These are phyloP conservation scores for Coniochaeta sp. DNA, from an alignment of 2,329 filamentous ascomycete genomes.

Conservation along the genomic window DNA sequence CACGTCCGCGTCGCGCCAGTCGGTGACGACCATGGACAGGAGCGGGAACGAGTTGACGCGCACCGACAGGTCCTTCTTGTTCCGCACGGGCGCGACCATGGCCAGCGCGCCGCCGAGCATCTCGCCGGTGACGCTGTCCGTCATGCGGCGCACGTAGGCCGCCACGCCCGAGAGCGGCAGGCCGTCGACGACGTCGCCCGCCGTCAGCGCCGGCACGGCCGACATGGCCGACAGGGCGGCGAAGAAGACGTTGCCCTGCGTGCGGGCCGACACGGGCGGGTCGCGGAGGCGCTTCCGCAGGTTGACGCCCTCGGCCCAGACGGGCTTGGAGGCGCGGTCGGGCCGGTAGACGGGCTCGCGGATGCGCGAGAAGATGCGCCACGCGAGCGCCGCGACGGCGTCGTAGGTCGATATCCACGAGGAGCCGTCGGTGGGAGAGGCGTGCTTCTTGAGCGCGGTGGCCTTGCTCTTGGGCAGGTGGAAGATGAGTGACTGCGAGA, in stretches of 20 bases:
- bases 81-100: constrained; percentile 24
- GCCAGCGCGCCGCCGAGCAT: constrained; percentile 20
- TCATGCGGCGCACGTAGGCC: constrained; percentile 27
- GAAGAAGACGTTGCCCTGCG: constrained; percentile 28
- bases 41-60: constrained; percentile 28
- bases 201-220: constrained; percentile 19
- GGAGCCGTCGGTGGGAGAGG: constrained; percentile 21
- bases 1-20: constrained; percentile 25
- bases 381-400: constrained; percentile 33
- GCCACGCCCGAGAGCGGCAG: constrained; percentile 27
- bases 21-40: constrained; percentile 25
- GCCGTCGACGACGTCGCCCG: constrained; percentile 23
- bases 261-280: constrained; percentile 23
- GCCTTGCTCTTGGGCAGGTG: constrained; percentile 37
- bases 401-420: constrained; percentile 39
- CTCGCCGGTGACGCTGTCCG: constrained; percentile 25
- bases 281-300: constrained; percentile 30
- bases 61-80: constrained; percentile 26
- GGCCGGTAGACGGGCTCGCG: constrained; percentile 25
- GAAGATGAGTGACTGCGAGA: constrained; percentile 25
- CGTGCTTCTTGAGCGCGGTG: constrained; percentile 28
- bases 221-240: constrained; percentile 18
- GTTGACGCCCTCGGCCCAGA: constrained; percentile 30
- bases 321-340: constrained; percentile 17
- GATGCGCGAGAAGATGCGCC: constrained; percentile 28